Conservation (phyloP, 768 basidiomycete genomes). For the Hygrocybe coccinea region DNA sequence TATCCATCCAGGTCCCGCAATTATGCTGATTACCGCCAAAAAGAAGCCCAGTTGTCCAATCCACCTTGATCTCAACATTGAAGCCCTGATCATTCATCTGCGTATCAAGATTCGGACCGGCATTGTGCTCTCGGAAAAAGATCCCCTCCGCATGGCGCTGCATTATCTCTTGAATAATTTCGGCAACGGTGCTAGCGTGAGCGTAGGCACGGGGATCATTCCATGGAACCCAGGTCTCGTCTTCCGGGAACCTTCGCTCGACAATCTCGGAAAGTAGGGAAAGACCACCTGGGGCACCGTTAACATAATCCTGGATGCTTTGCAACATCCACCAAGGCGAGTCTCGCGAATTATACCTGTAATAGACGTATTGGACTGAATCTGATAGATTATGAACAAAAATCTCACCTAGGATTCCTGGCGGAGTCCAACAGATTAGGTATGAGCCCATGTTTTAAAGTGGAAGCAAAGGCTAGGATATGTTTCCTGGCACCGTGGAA, state of each 20-base stretch:
- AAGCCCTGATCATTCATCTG: slow-evolving; percentile 95
- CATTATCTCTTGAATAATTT: slow-evolving; percentile 92
- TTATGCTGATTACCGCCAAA: slow-evolving; percentile 81
- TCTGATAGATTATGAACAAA: neutral
- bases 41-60: slow-evolving; percentile 91
- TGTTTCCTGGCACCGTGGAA: slow-evolving; percentile 81
- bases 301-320: slow-evolving; percentile 92
- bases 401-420: slow-evolving; percentile 66
- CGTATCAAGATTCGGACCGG: slow-evolving; percentile 93
- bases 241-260: slow-evolving; percentile 89
- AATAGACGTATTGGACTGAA: neutral
- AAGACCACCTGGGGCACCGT: slow-evolving; percentile 77
- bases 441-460: slow-evolving; percentile 91
- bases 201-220: slow-evolving; percentile 80
- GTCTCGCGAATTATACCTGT: slow-evolving; percentile 91
- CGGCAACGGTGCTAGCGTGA: slow-evolving; percentile 80
- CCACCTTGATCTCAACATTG: slow-evolving; percentile 88
- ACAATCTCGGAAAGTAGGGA: slow-evolving; percentile 75
- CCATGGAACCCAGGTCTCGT: slow-evolving; percentile 93
- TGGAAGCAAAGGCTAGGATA: slow-evolving; percentile 89
- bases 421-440: slow-evolving; percentile 93
- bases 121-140: slow-evolving; percentile 92
- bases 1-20: slow-evolving; percentile 98
- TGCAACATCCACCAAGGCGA: slow-evolving; percentile 99
- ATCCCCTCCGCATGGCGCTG: slow-evolving; percentile 93